Percentiles rank a stretch among this genome's conserved stretches.
These are phyloP conservation scores for Akanthomyces uredinophilus DNA, from an alignment of 2,329 filamentous ascomycete species.

Conservation along the genomic window DNA sequence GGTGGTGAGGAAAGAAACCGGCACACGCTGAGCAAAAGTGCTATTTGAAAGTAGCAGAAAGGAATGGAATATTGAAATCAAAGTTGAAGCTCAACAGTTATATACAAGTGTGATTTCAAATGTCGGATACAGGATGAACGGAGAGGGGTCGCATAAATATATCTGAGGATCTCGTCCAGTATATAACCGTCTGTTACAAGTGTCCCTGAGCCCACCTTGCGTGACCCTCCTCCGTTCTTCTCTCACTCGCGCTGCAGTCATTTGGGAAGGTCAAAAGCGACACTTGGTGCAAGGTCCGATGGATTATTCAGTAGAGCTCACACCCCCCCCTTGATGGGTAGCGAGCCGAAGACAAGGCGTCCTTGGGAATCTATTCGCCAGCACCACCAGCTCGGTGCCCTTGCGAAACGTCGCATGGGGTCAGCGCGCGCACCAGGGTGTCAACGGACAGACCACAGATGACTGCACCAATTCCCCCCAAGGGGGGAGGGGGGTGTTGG, in stretches of 20 bases:
- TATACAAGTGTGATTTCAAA: conserved; percentile 1
- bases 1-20: not conserved
- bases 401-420: conserved; percentile 13
- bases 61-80: not conserved
- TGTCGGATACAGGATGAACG: not conserved
- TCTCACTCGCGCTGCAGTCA: conserved; percentile 9
- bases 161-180: conserved; percentile 2
- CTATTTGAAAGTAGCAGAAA: not conserved
- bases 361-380: conserved; percentile 7
- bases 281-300: not conserved
- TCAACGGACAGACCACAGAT: conserved; percentile 3
- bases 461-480: not conserved
- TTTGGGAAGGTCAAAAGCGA: conserved; percentile 14
- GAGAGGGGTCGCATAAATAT: not conserved
- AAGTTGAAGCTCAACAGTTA: not conserved
- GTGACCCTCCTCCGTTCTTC: conserved; percentile 4
- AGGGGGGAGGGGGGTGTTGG: not conserved
- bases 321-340: not conserved
- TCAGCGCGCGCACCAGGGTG: not conserved
- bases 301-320: conserved; percentile 1
- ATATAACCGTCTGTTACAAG: conserved; percentile 3
- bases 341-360: not conserved
- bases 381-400: not conserved
- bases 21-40: not conserved
- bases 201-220: conserved; percentile 7